Evolutionary conservation across 1,284 basidiomycete species (phyloP).

Genomic region (Puccinia coronata): DNA sequence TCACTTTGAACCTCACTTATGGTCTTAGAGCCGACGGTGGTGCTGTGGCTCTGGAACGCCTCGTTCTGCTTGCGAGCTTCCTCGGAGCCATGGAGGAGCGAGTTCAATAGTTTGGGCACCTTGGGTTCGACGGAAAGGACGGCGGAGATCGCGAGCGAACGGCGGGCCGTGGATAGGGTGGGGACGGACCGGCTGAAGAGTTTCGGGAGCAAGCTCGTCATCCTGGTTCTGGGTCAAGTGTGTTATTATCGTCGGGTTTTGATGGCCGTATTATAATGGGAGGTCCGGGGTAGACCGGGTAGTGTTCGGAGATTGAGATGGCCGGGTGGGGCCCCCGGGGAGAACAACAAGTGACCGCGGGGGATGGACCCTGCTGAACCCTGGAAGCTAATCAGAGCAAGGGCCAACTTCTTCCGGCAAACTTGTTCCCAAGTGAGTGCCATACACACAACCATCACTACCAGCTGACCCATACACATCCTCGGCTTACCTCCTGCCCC

Average conservation of each 20-base stretch:
- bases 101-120: slow-evolving; percentile 30
- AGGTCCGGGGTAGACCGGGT: no score
- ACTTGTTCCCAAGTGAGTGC: no score
- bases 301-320: no score
- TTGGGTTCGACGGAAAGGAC: slow-evolving; percentile 14
- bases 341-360: no score
- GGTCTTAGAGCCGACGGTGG: slow-evolving; percentile 47
- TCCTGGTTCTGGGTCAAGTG: slow-evolving; percentile 1
- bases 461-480: no score
- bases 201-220: slow-evolving; percentile 1
- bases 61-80: slow-evolving; percentile 42
- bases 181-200: background rate
- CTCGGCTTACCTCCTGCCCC: no score
- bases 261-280: no score
- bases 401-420: no score
- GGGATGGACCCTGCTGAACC: no score
- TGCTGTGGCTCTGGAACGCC: slow-evolving; percentile 47
- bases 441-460: background rate
- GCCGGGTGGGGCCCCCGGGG: no score
- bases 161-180: background rate
- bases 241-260: no score
- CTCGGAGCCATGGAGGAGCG: slow-evolving; percentile 48
- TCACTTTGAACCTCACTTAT: slow-evolving; percentile 40
- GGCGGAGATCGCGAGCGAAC: slow-evolving; percentile 23
- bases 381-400: no score